A percentile compares a stretch with the other conserved stretches of the same genome.
Evolutionary conservation across 108 stramenopile genomes (phyloP).

Genomic region (Cyclotella choctawhatcheeana): DNA sequence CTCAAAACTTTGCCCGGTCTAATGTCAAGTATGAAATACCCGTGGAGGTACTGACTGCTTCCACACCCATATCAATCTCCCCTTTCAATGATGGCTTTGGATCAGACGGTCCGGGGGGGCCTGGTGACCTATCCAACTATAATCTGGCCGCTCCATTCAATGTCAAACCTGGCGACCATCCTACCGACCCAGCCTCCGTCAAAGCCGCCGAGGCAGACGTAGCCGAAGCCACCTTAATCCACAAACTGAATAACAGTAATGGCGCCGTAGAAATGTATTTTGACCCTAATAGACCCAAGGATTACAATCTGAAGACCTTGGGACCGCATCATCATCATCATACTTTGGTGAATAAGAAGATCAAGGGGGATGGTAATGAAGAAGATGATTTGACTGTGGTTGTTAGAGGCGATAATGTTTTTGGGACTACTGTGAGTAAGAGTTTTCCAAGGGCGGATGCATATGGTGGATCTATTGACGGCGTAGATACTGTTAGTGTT

Average conservation of each 20-base stretch:
- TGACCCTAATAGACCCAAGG: slow-evolving; percentile 50
- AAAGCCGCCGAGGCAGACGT: slow-evolving; percentile 61
- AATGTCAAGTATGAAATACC: slow-evolving; percentile 83
- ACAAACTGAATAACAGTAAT: slow-evolving; percentile 45
- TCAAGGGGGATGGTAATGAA: slow-evolving; percentile 56
- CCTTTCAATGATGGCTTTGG: slow-evolving; percentile 81
- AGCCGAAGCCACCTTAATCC: slow-evolving; percentile 68
- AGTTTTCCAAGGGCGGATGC: slow-evolving; percentile 66
- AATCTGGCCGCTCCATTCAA: slow-evolving; percentile 58
- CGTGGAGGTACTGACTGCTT: slow-evolving; percentile 78
- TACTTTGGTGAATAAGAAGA: slow-evolving; percentile 50
- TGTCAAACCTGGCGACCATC: slow-evolving; percentile 38
- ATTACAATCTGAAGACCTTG: slow-evolving; percentile 47
- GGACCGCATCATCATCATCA: slow-evolving; percentile 58
- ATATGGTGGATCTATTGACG: slow-evolving; percentile 56
- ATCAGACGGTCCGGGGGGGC: slow-evolving; percentile 18
- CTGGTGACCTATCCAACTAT: slow-evolving; percentile 38
- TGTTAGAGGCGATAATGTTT: slow-evolving; percentile 81
- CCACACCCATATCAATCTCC: slow-evolving; percentile 74
- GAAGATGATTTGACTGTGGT: slow-evolving; percentile 70
- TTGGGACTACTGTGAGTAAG: slow-evolving; percentile 91
- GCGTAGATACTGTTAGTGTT: slow-evolving; percentile 83
- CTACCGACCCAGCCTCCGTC: slow-evolving; percentile 36
- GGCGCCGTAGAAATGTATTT: slow-evolving; percentile 56
- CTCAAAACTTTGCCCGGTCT: slow-evolving; percentile 87